Evolutionary conservation across 139 green algal species (phyloP).

Genomic region (Tetraselmis chui): DNA sequence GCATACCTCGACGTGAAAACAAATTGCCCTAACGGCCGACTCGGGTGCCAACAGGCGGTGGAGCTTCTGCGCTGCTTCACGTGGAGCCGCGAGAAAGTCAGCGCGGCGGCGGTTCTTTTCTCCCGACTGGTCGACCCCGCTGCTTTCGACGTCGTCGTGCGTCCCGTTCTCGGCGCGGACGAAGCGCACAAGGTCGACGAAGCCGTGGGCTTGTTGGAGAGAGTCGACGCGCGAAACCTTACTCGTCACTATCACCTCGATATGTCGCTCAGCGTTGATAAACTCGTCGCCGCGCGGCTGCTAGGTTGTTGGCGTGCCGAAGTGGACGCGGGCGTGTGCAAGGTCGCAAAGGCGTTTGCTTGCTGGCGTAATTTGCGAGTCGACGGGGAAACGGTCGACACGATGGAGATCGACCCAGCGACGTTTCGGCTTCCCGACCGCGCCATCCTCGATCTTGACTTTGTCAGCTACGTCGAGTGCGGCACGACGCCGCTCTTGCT

Average conservation of each 20-base stretch:
- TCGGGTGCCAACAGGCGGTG: not conserved
- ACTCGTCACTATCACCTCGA: not conserved
- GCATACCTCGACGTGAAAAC: no score
- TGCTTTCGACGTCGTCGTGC: not conserved
- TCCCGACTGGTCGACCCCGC: not conserved
- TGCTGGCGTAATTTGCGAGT: not conserved
- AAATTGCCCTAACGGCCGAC: no score
- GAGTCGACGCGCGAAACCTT: not conserved
- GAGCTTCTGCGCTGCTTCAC: not conserved
- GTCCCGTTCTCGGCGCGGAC: not conserved
- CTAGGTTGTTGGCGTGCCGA: not conserved
- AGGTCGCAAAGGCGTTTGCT: not conserved
- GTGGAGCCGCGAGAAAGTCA: not conserved
- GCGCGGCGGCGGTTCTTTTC: not conserved
- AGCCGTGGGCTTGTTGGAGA: not conserved
- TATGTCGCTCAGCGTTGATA: not conserved
- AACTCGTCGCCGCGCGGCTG: not conserved
- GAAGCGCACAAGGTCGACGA: not conserved
- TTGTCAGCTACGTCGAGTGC: not conserved
- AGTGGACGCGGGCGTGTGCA: not conserved
- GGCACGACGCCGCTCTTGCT: not conserved
- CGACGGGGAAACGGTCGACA: not conserved
- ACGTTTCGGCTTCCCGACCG: not conserved
- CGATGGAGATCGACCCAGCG: not conserved
- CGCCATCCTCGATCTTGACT: not conserved